Evolutionary conservation across 345 rosid genomes (phyloP), one percentile per base, ranked within the genome.

Genomic region (Atalantia buxifolia): DNA sequence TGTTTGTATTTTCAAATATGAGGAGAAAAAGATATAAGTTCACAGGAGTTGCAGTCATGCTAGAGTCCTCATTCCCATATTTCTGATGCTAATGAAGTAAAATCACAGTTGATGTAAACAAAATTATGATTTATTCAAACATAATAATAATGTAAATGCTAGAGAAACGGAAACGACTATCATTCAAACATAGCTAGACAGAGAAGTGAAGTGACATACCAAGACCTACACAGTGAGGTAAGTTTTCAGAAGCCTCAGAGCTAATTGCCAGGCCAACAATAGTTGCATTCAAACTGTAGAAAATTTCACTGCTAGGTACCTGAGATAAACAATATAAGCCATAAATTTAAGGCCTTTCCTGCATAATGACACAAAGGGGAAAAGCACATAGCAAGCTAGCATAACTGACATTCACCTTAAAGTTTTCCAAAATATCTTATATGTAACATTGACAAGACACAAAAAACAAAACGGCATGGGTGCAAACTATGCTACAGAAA

Each of bases 221-320:
- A 76, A 96, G 95, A 66, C 99, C 99, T 75, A 91, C 88, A 81
- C 91, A 94, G 80, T 80, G 79, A 69, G 97, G 95, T 62, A 92
- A 76, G 84, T 89, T 82, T 71, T 86, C 92, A 33, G 86, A 84
- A 77, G 80, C 87, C 4, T 91, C 89, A 30, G 89, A 82, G 85
- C 91, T 89, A 75, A 88, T 73, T 65, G 92, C 98, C 89, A 96
- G 90, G 76, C 99, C 99, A 75, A 96, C 97, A 83, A 94, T 87
- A 75, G 93, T 84, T 35, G 91, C 94, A 63, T 96, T 94, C 89
- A 94, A 87, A 84, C 98, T 88, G 84, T 91, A 91, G 83, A 84
- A 92, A 35, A 86, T 78, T 80, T 96, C 98, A 55, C 86, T 65
- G 67, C 71, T 65, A 64, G 93, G 89, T 72, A 91, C 94, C 99